Conservation (phyloP, 2,329 filamentous ascomycete genomes). For the Ascochyta rabiei region DNA sequence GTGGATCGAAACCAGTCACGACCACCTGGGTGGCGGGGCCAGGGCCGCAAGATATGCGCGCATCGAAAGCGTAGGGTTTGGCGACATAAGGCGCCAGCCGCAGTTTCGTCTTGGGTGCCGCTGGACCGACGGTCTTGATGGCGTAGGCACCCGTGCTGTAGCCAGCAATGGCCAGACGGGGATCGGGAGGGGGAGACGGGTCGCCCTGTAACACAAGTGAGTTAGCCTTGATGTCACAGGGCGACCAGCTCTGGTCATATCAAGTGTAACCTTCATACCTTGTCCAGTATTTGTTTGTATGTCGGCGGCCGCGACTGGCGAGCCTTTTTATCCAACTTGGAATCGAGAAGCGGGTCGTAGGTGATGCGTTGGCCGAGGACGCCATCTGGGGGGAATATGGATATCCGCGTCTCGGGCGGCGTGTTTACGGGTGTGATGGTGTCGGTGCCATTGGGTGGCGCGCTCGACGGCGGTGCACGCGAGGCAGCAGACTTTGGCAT, state of each 20-base stretch:
- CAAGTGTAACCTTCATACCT: conserved; percentile 48
- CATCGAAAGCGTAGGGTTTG: conserved; percentile 81
- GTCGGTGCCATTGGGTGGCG: conserved; percentile 53
- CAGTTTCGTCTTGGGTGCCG: conserved; percentile 68
- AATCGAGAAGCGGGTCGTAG: conserved; percentile 69
- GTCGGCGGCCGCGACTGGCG: conserved; percentile 52
- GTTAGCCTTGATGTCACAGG: conserved; percentile 51
- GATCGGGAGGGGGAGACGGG: conserved; percentile 80
- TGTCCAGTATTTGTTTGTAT: conserved; percentile 59
- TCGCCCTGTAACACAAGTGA: conserved; percentile 67
- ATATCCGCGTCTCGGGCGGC: conserved; percentile 51
- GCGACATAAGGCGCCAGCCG: conserved; percentile 78
- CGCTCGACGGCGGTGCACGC: conserved; percentile 41
- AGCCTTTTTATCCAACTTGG: conserved; percentile 60
- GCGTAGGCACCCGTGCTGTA: conserved; percentile 59
- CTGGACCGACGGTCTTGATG: conserved; percentile 64
- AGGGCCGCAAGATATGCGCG: conserved; percentile 82
- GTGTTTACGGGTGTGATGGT: conserved; percentile 53
- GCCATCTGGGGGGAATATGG: conserved; percentile 59
- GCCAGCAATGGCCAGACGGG: conserved; percentile 72
- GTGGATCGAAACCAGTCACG: conserved; percentile 93
- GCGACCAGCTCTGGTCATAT: conserved; percentile 45
- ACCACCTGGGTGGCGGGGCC: conserved; percentile 90
- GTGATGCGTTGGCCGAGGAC: conserved; percentile 63
- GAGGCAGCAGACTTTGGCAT: conserved; percentile 41